Evolutionary conservation across 768 basidiomycete species (phyloP), one percentile per base, ranked within the genome.

Genomic region (Pleurotus salmoneostramineus): DNA sequence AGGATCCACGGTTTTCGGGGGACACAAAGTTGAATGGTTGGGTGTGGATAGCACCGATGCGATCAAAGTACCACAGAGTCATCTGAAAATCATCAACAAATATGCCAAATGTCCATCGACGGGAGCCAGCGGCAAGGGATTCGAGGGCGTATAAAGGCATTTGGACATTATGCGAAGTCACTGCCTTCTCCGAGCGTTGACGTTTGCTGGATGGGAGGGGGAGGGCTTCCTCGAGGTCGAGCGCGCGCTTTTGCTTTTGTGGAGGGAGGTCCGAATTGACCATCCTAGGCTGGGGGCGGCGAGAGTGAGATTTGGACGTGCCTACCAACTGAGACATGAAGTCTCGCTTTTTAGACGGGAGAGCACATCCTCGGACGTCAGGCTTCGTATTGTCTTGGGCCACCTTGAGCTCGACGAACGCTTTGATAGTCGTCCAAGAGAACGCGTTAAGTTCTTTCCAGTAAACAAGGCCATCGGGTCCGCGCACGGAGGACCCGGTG

Each of bases 351-450:
- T 27, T 27, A 27, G 21, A 27, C 21, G 21, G 21, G 21, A 27
- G 21, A 32, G 89, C 90, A 91, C 31, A 66, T 59, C 1, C 91
- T 74, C 8, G 76, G 21, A 27, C 21, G 21, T 27, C 21, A 27
- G 21, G 21, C 21, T 27, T 27, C 21, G 21, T 27, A 27, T 27
- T 40, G n/a, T n/a, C n/a, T 2, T n/a, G 37, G 10, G 37, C n/a
- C 37, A 40, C 37, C 37, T 40, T 40, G 37, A 40, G 8, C 37
- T 40, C 37, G 8, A 40, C 10, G n/a, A 40, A 40, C 3, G 37
- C 37, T 40, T 40, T n/a, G 37, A 40, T 40, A 10, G 8, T 40
- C 37, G n/a, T 3, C 37, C 37, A 40, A n/a, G 37, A 10, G n/a
- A 40, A n/a, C 37, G 8, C n/a, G 10, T 8, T 40, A 2, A n/a